Evolutionary conservation across 805 yeast genomes (phyloP), one percentile per base, ranked within the genome.

Genomic region (Wickerhamomyces rabaulensis): DNA sequence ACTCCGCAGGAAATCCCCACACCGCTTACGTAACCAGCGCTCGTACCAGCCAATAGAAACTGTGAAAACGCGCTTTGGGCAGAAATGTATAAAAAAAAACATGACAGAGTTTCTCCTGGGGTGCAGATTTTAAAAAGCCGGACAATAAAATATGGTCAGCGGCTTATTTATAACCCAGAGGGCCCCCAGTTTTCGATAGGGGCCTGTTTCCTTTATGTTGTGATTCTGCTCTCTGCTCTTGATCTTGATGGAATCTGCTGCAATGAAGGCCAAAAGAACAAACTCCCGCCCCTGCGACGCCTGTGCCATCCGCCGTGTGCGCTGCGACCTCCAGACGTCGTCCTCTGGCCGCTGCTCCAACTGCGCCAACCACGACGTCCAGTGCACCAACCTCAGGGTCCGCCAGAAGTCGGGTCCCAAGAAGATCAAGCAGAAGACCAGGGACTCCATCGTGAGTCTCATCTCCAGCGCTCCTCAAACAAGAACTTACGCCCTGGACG

Each of bases 371-470:
- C 62, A 57, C 40, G 42, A 49, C 15, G 45, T 57, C 23, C 44
- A 48, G 37, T 57, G 62, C 39, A 57, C 60, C 12, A 56, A 55
- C 41, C 21, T 57, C 15, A 48, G 62, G 44, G 43, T 56, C 15
- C 46, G 58, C 10, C 55, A 56, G 27, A 57, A 56, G 42, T 53
- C 57, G 6, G 62, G 60, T 7, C 60, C 62, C 6, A 57, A 56
- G 48, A 52, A 42, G 44, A 50, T 57, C 40, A 52, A 55, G 33
- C 51, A 52, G 20, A 56, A 53, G 46, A 57, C 62, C 6, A 48
- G 56, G 20, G 48, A 57, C 20, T 45, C 47, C 26, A 57, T 57
- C 21, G 26, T 37, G 13, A 45, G 41, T 1, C 43, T 57, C 3
- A 41, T 52, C 17, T 22, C 43, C 1, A 33, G 25, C 9, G 12